A percentile compares a stretch with the other conserved stretches of the same genome.
These are phyloP conservation scores for Sordariomycetes sp. DNA, from an alignment of 2,329 filamentous ascomycete species.

Conservation along the genomic window DNA sequence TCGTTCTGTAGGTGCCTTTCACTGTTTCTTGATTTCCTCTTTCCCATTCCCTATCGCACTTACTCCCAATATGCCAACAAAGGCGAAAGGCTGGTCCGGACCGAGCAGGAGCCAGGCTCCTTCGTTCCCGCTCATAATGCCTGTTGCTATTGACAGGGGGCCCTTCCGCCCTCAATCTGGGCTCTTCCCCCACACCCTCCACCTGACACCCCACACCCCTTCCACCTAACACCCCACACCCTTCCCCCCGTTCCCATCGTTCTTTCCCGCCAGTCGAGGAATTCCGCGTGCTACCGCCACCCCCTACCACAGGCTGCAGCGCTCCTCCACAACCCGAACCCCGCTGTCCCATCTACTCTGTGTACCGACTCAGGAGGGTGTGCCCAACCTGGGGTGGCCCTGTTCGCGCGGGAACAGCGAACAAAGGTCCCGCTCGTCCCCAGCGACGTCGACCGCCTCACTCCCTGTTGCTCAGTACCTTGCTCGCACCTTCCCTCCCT, in stretches of 20 bases:
- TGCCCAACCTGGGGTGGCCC: neutral
- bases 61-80: neutral
- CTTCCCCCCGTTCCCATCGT: neutral
- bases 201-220: neutral
- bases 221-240: neutral
- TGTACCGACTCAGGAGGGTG: neutral
- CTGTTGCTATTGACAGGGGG: conserved; percentile 3
- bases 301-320: neutral
- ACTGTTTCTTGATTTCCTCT: neutral
- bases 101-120: conserved; percentile 1
- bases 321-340: neutral
- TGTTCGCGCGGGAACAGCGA: neutral
- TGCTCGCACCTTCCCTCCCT: neutral
- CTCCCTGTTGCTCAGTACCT: neutral
- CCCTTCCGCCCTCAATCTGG: neutral
- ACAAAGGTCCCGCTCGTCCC: conserved; percentile 1
- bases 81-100: conserved; percentile 2
- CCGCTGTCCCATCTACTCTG: conserved; percentile 8
- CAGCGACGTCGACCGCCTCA: neutral
- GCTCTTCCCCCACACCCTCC: neutral
- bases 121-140: neutral
- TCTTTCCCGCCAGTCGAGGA: conserved; percentile 1
- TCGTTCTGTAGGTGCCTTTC: neutral
- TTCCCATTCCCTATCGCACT: neutral
- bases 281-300: conserved; percentile 1